Base-by-base conservation (phyloP, 257 asterid species). In the Solanum clarkiae region DNA sequence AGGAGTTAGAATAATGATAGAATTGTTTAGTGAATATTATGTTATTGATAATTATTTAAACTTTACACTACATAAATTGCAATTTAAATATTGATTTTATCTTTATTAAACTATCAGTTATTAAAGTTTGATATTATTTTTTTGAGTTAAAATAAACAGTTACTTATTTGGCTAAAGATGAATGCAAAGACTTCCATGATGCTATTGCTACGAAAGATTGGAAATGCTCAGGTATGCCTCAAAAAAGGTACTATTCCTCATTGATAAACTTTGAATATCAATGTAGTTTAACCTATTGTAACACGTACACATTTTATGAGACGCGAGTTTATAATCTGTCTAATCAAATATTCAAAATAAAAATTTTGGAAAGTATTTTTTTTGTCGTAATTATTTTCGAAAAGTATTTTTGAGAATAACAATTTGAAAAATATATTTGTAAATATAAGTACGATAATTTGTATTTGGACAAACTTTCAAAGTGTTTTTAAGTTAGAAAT, bases 191-290 rank as follows among this genome's bases (percentile, higher is more conserved):
- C 54, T 91, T 89, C 81, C 92, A 93, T 42, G 80, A 89, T 18
- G 93, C 91, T 63, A 55, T 81, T 17, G 72, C 75, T 44, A 10
- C 81, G 11, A 29, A 18, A 8, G 32, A 85, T 10, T 90, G 96
- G 87, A 89, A 81, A 60, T 91, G 94, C 79, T 86, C 90, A 1
- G 86, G 91, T 85, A 84, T 90, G 88, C 85, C 90, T 9, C 79
- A 85, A 15, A 49, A 81, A 20, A 7, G 66, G 94, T 92, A 36
- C 40, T 36, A 29, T 10, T 2, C 18, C 4, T 47, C 4, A 9
- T 13, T 15, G 2, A 1, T 29, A 4, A 24, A 7, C 4, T 74
- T 20, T 13, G 0, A 4, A 0, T 47, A 7, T 47, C 0, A 22
- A 1, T 22, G 3, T 47, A 12, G 65, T 90, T 79, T 49, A 26